Evolutionary conservation across 2,329 filamentous ascomycete genomes (phyloP).

Genomic region (Diaporthe ilicicola): DNA sequence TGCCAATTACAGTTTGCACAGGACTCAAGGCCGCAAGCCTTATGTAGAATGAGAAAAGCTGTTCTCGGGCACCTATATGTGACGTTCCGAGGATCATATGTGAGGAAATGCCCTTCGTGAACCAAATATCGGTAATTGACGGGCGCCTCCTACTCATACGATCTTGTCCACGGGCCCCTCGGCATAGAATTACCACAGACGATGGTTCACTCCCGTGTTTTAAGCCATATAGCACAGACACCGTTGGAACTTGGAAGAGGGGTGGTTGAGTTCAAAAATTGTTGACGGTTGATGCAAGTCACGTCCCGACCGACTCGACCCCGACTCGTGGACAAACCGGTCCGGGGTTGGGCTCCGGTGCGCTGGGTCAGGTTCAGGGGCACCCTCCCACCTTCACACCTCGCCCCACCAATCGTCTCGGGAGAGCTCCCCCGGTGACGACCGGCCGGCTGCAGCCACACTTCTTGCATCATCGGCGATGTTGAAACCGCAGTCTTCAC

Average conservation of each 20-base stretch:
- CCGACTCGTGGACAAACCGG: background rate
- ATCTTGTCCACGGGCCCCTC: too few species aligned
- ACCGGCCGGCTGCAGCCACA: conserved; percentile 22
- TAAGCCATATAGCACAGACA: background rate
- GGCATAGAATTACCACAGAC: too few species aligned
- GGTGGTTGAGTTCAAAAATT: background rate
- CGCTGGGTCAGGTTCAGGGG: conserved; percentile 11
- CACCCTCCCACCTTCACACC: conserved; percentile 3
- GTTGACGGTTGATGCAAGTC: background rate
- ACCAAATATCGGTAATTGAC: background rate
- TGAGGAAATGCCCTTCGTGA: background rate
- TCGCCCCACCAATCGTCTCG: background rate
- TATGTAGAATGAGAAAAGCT: background rate
- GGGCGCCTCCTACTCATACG: background rate
- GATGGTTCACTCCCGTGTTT: too few species aligned
- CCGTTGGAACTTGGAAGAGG: background rate
- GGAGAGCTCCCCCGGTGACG: background rate
- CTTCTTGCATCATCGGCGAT: background rate
- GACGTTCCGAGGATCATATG: background rate
- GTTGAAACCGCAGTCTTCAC: background rate
- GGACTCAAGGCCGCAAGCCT: background rate
- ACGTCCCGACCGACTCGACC: background rate
- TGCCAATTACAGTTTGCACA: background rate
- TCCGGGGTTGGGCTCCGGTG: background rate
- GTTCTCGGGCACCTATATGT: background rate